phyloP scores from a whole-genome alignment of 1,284 basidiomycete species.

The Cutaneotrichosporon mucoides region DNA sequence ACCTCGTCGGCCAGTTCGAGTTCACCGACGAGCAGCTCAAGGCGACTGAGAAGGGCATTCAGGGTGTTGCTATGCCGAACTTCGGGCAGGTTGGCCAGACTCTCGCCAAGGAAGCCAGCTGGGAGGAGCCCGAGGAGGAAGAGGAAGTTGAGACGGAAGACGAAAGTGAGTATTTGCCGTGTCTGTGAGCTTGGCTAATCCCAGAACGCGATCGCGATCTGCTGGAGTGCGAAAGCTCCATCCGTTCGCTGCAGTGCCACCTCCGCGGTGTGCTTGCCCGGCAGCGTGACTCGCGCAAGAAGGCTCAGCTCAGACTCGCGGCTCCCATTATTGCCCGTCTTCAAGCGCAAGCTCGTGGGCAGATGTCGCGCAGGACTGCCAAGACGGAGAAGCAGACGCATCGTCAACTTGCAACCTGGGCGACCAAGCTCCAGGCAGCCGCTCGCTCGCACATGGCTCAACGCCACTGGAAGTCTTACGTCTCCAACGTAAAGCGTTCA shows the following conservation, averaged over 20 bases:
- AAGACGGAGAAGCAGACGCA: slow-evolving; percentile 32
- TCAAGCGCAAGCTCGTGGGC: slow-evolving; percentile 72
- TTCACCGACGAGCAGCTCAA: slow-evolving; percentile 94
- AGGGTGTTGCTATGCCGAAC: slow-evolving; percentile 95
- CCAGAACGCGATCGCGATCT: slow-evolving; percentile 76
- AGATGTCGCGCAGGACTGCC: slow-evolving; percentile 60
- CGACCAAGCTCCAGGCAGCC: slow-evolving; percentile 36
- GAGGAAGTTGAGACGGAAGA: slow-evolving; percentile 68
- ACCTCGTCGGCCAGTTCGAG: slow-evolving; percentile 84
- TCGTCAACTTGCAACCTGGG: slow-evolving; percentile 31
- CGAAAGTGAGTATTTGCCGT: slow-evolving; percentile 59
- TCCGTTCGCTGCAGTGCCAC: slow-evolving; percentile 68
- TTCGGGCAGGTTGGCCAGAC: slow-evolving; percentile 88
- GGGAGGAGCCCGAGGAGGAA: slow-evolving; percentile 62
- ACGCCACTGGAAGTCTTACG: slow-evolving; percentile 12
- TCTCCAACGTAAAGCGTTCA: slow-evolving; percentile 16
- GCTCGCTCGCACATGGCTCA: slow-evolving; percentile 23
- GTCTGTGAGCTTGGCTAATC: slow-evolving; percentile 1
- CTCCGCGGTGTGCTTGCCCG: slow-evolving; percentile 74
- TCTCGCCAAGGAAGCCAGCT: slow-evolving; percentile 91
- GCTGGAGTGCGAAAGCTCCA: slow-evolving; percentile 70
- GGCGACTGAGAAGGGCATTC: slow-evolving; percentile 86
- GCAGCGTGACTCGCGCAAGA: slow-evolving; percentile 63
- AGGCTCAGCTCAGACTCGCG: slow-evolving; percentile 70
- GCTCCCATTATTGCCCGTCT: slow-evolving; percentile 72